Evolutionary conservation across 2,329 filamentous ascomycete genomes (phyloP).

Genomic region (Byssochlamys sp.): DNA sequence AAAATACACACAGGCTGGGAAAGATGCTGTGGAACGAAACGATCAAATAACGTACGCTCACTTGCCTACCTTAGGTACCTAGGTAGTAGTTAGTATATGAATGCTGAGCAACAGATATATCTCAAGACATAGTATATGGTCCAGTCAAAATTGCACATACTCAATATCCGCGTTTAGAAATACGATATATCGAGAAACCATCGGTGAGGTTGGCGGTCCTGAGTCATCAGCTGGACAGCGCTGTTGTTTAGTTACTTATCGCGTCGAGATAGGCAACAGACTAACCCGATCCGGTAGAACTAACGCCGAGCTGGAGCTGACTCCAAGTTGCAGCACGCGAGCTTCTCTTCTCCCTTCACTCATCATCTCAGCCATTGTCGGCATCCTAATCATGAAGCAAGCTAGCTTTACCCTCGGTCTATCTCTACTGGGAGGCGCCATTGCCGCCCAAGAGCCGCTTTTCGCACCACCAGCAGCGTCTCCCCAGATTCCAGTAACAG

Average conservation of each 20-base stretch:
- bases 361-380: not conserved
- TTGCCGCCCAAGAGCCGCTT: constrained; percentile 14
- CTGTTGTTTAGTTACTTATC: not conserved
- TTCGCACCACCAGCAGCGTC: constrained; percentile 1
- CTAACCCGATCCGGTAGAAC: not conserved
- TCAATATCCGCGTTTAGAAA: not conserved
- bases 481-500: constrained; percentile 10
- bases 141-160: not conserved
- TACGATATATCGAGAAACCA: not conserved
- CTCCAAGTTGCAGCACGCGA: not conserved
- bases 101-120: too few species aligned
- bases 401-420: constrained; percentile 3
- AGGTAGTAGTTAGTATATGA: too few species aligned
- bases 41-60: too few species aligned
- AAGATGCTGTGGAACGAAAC: too few species aligned
- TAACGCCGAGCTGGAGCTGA: not conserved
- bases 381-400: not conserved
- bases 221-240: not conserved
- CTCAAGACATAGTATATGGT: too few species aligned
- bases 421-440: constrained; percentile 6
- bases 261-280: not conserved
- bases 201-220: not conserved
- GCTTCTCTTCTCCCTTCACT: not conserved
- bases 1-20: too few species aligned
- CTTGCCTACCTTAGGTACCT: too few species aligned